Percentiles rank a stretch among this genome's conserved stretches.
These are phyloP conservation scores for Fraxinus anomala DNA, from an alignment of 257 asterid species.

Conservation along the genomic window DNA sequence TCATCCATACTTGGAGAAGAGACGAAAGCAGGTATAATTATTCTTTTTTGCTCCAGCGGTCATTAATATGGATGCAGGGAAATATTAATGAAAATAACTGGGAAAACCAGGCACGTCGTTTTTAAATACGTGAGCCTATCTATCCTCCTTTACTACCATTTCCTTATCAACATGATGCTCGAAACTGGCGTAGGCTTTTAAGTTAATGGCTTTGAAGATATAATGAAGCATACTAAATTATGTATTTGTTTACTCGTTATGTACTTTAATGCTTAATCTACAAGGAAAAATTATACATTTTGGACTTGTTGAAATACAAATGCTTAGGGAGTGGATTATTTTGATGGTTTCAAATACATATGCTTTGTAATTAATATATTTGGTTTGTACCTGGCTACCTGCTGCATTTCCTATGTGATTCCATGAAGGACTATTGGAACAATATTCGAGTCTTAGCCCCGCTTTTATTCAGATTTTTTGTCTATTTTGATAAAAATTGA, in stretches of 20 bases:
- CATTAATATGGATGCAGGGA: background rate
- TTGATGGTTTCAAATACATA: background rate
- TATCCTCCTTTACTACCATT: background rate
- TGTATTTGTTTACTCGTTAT: background rate
- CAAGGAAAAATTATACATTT: background rate
- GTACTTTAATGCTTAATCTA: background rate
- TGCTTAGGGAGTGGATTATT: too few species aligned
- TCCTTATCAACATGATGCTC: background rate
- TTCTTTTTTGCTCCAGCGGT: background rate
- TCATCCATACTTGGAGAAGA: constrained; percentile 49
- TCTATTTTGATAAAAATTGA: too few species aligned
- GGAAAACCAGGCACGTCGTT: background rate
- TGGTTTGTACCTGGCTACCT: background rate
- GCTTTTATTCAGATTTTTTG: too few species aligned
- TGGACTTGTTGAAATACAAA: too few species aligned
- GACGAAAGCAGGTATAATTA: constrained; percentile 38
- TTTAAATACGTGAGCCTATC: background rate
- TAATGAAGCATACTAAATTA: background rate
- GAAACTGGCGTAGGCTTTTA: background rate
- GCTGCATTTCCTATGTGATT: background rate
- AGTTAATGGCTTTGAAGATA: background rate
- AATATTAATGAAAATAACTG: background rate
- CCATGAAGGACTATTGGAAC: background rate
- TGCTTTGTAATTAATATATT: background rate
- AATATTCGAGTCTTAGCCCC: too few species aligned